Base-by-base conservation (phyloP, 2,329 filamentous ascomycete species). In the Pestalotiopsis sp. region DNA sequence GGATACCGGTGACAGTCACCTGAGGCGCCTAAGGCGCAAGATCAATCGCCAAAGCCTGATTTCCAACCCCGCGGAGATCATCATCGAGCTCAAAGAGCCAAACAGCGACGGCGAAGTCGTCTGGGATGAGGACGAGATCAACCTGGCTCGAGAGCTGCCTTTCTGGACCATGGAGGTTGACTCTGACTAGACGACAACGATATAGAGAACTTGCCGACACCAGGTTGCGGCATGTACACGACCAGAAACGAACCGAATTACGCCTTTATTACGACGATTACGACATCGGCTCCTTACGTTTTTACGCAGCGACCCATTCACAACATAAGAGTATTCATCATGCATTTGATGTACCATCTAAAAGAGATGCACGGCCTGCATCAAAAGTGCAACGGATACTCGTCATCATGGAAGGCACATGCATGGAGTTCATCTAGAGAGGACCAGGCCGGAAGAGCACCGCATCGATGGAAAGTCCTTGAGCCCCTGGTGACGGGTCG, bases 111-210 rank as follows among this genome's bases (percentile, higher is more conserved):
- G 77, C 59, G 76, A 78, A 66, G 73, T 77, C 64, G 76, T 77
- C 25, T 72, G 76, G 38, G 77, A 78, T 13, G 75, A 77, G 52
- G 70, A 72, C 23, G 76, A 77, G 67, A 20, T 76, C 11, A 49
- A 66, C 20, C 73, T 77, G 52, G 73, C 75, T 27, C 73, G 72
- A 23, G 77, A 79, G 68, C 66, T 79, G 14, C 78, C 77, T 20
- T 79, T 76, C 71, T 77, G 73, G 27, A 73, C 77, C 9, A 79
- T 78, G 76, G 77, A 78, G 56, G 75, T 78, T 63, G 77, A 79
- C 62, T 78, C 77, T 49, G 72, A 75, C 61, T 73, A 52, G 69
- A 68, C 31, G 23, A 27, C 17, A 27, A 1, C 25, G n/a, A 59
- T 27, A 27, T 13, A 62, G 38, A 1, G 14, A 20, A 3, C 45